Evolutionary conservation across 2,329 filamentous ascomycete species (phyloP), one percentile per base, ranked within the genome.

Genomic region (Beauveria rudraprayagi): DNA sequence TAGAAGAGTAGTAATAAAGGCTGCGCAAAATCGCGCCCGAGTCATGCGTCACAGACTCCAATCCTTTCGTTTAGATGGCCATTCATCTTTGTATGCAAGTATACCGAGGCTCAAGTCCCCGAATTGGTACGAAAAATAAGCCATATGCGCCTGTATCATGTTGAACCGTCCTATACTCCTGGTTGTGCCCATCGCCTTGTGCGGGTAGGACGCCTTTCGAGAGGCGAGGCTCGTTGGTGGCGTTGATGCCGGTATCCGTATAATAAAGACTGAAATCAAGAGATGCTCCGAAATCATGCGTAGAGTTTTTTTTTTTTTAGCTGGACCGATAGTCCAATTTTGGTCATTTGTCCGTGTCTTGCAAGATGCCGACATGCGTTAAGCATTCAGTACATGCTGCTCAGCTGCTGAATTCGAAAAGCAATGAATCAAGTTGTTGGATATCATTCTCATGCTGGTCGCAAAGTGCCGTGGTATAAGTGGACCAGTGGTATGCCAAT

Each of bases 391-490:
- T 51, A 28, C 10, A 58, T 50, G 17, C 17, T 50, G 46, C 17
- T 50, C 26, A 17, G 30, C 16, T 9, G 30, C 22, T 50, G 8
- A 58, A 58, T 34, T 40, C 19, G 10, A 30, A 41, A 41, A 22
- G 24, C 16, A 8, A 58, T 43, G 22, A 16, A 58, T 30, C 22
- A 16, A 28, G 43, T 48, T 16, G 11, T 37, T 37, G 11, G 7
- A 46, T 19, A 43, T 58, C 46, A 46, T 58, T 58, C 19, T 58
- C 46, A 43, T 58, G n/a, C 46, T 58, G 34, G 30, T 51, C 44
- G 19, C 26, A 28, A n/a, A 14, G 30, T 34, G 26, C 9, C 19
- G 30, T 40, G 44, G 44, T 57, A 57, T 50, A 47, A 19, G 19
- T 47, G 26, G 41, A 37, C 54, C 41, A 56, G 43, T 56, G n/a